Evolutionary conservation across 2,329 filamentous ascomycete genomes (phyloP), one percentile per base, ranked within the genome.

Genomic region (Exophiala oligosperma): DNA sequence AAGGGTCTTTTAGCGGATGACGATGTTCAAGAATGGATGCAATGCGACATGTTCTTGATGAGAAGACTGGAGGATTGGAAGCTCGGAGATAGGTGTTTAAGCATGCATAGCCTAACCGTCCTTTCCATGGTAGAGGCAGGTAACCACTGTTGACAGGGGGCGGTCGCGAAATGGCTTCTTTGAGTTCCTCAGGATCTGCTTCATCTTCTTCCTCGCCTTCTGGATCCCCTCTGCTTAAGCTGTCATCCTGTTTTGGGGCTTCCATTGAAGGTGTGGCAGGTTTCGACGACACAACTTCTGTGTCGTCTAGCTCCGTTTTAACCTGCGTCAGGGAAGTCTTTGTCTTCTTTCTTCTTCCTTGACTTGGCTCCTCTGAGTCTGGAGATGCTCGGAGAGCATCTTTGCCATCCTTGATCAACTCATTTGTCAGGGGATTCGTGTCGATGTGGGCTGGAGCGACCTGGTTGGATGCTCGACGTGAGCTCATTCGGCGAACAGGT

Each of bases 31-130:
- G 71, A 44, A 97, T 96, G 0, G 91, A 96, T 1, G 90, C 82
- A 61, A 97, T 93, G 29, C 92, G 89, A 70, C 92, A 97, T 0
- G 93, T 97, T 55, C 93, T 84, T 0, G 93, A 97, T 64, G 87
- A 90, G 73, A 97, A 97, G 1, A 97, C 86, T 0, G 93, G 87
- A 6, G 91, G 90, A 61, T 86, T 93, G 1, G 90, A 86, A 52
- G 84, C 82, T 46, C 93, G 88, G 1, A 97, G 80, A 71, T 97
- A 97, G 0, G 93, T 97, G 70, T 96, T 96, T 14, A 97, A 77
- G 69, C 92, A 97, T 9, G 93, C 91, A 81, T 96, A 97, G 57
- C 92, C 92, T 61, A 97, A 72, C 28, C 92, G 83, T 0, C 93
- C 93, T 74, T 88, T 91, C 92, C 92, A 97, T 0, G 92, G 93